Conservation (phyloP, 176 grass and related monocot genomes). For the Elymus sibiricus region DNA sequence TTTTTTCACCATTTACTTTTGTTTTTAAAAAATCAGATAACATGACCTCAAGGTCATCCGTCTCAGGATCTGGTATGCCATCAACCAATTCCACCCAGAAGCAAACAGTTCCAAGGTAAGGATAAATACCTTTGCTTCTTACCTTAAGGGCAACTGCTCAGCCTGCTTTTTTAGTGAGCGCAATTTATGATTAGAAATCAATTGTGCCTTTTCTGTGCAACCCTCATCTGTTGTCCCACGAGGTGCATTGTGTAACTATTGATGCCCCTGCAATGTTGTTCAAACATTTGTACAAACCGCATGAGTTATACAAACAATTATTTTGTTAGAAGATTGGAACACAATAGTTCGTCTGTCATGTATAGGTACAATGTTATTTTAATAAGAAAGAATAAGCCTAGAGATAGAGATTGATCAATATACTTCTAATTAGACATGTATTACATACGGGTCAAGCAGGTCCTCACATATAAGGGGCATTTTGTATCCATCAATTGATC, state of each 20-base stretch:
- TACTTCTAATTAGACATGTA: background rate
- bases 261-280: background rate
- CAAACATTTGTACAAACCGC: background rate
- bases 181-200: background rate
- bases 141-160: background rate
- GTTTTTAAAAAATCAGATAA: conserved; percentile 42
- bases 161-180: background rate
- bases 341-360: background rate
- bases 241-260: background rate
- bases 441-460: background rate
- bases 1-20: conserved; percentile 13
- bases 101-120: conserved; percentile 60
- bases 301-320: background rate
- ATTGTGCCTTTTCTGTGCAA: background rate
- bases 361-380: background rate
- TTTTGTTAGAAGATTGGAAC: conserved; percentile 3
- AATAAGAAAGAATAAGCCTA: background rate
- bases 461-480: background rate
- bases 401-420: background rate
- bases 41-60: conserved; percentile 35
- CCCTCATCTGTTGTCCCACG: background rate
- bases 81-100: conserved; percentile 53
- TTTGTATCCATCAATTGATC: background rate
- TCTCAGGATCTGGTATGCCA: conserved; percentile 44
- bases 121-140: background rate